Evolutionary conservation across 2,329 filamentous ascomycete genomes (phyloP), one percentile per base, ranked within the genome.

Genomic region (Claviceps spartinae): DNA sequence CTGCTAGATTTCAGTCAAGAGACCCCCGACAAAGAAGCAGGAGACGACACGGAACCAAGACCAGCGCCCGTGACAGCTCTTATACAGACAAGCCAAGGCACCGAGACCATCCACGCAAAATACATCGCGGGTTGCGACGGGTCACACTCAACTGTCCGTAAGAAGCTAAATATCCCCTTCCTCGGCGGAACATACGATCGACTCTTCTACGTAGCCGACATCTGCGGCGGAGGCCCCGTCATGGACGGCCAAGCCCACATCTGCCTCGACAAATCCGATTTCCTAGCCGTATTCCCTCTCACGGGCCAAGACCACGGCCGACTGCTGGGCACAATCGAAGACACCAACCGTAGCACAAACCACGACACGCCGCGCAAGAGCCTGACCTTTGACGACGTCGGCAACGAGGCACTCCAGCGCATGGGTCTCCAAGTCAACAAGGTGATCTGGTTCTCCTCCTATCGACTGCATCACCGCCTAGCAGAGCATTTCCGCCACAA

Each of bases 1-100:
- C 67, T 54, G 62, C 82, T 60, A 79, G 80, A 0, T 59, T 85
- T 2, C 82, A 13, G 18, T 22, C 41, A 9, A 22, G 22, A 22
- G 22, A 20, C 9, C 18, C 81, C 60, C 68, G 79, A 34, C 22
- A n/a, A n/a, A 18, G 38, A 9, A 41, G 38, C 16, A 40, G 38
- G 16, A 40, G 38, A 1, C 16, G 72, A 77, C 1, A 75, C 78
- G 16, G 22, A 22, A 22, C 22, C 22, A 22, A 22, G 22, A 22
- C 22, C 22, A 22, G 22, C 22, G 3, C 22, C 22, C 22, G 61
- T 82, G 9, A 53, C 71, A 16, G 57, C 55, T 40, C 60, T 13
- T 53, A 63, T 53, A 30, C 58, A 26, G 48, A 51, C 51, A 58
- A 52, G 5, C 3, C 56, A 62, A 47, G 52, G 53, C 0, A 58